Conservation (phyloP, 306 rosid species). For the Begonia fuchsioides region DNA sequence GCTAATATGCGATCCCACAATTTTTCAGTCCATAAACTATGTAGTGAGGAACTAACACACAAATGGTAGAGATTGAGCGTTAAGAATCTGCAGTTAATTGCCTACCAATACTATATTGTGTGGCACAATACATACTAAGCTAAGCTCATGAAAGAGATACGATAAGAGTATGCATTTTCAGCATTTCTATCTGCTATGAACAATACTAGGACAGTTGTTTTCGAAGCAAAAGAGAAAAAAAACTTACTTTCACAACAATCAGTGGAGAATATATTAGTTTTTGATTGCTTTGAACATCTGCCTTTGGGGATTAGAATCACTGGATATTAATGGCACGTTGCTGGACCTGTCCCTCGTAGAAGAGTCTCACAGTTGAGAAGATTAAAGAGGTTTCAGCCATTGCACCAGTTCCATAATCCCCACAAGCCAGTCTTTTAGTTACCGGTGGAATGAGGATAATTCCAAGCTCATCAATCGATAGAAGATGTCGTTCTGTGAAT, state of each 20-base stretch:
- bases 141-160: no score
- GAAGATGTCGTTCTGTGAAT: constrained; percentile 48
- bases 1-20: no score
- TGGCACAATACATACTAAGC: no score
- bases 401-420: constrained; percentile 92
- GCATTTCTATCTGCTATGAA: not conserved
- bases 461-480: constrained; percentile 56
- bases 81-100: no score
- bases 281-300: not conserved
- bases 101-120: no score
- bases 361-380: constrained; percentile 74
- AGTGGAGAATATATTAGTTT: not conserved
- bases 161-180: not conserved
- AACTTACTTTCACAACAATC: not conserved
- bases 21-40: no score
- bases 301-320: constrained; percentile 4
- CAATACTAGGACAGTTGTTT: not conserved
- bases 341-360: constrained; percentile 39
- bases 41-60: no score
- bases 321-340: constrained; percentile 26
- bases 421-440: constrained; percentile 56
- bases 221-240: not conserved
- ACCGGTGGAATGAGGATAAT: constrained; percentile 60
- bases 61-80: no score
- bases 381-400: constrained; percentile 90